Evolutionary conservation across 148 eudicot genomes (phyloP).

Genomic region (Camellia japonica): DNA sequence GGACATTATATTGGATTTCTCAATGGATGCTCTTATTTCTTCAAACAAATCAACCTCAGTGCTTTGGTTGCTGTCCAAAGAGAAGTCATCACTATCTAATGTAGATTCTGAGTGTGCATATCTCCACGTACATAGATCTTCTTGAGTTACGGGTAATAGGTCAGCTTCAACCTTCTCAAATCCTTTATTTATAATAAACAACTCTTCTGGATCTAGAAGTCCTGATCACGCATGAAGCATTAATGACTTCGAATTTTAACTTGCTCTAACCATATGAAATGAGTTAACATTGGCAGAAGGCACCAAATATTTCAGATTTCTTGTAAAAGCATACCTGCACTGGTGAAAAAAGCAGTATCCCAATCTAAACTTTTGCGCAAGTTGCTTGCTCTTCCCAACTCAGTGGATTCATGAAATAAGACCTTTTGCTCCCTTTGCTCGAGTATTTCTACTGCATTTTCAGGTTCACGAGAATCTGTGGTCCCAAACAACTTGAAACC

Average conservation of each 20-base stretch:
- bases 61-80: constrained; percentile 12
- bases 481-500: constrained; percentile 15
- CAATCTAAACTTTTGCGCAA: constrained; percentile 63
- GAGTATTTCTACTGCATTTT: constrained; percentile 7
- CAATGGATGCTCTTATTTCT: constrained; percentile 16
- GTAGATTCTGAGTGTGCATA: constrained; percentile 13
- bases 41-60: constrained; percentile 17
- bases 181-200: constrained; percentile 47
- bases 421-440: constrained; percentile 12
- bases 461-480: neutral
- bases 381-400: constrained; percentile 25
- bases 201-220: constrained; percentile 59
- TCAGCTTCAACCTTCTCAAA: constrained; percentile 31
- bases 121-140: constrained; percentile 20
- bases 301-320: neutral
- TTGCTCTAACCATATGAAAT: neutral
- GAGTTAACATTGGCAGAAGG: neutral
- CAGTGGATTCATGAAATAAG: constrained; percentile 6
- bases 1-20: constrained; percentile 30
- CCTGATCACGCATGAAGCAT: constrained; percentile 29
- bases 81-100: constrained; percentile 18
- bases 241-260: neutral
- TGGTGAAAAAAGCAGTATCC: constrained; percentile 61
- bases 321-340: constrained; percentile 39
- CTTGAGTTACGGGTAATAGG: constrained; percentile 13